Evolutionary conservation across 495 filamentous ascomycete genomes (phyloP), one percentile per base, ranked within the genome.

Genomic region (Xylaria intraflava): DNA sequence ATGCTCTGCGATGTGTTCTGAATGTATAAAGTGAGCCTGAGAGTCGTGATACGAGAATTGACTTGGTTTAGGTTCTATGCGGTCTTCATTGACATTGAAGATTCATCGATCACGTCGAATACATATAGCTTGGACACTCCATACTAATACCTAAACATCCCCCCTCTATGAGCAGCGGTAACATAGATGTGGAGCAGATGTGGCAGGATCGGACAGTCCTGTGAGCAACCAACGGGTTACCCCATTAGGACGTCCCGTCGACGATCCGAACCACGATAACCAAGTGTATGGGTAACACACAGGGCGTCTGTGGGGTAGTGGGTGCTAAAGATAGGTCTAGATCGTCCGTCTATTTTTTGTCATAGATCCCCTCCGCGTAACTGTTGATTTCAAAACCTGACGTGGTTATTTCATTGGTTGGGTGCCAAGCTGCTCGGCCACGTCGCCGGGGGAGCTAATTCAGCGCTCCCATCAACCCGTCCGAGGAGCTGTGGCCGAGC

Each of bases 241-340:
- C 49, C 3, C 7, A 43, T 51, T 51, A n/a, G 49, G 49, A 2
- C 14, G 43, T 51, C 19, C 47, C 38, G 49, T 16, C 23, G 38
- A 17, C 49, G 49, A 51, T 51, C 49, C 33, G 31, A 17, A 23
- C 47, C 30, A 6, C 30, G 35, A 42, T 38, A 41, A 33, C 19
- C 33, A 42, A 38, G 31, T 30, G 49, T 38, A 36, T 26, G 36
- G 43, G 30, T 29, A 29, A 36, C 35, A 19, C 30, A 24, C 30
- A 17, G 12, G 8, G 27, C 40, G 33, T 40, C 40, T 49, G 47
- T 40, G 47, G 47, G 47, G 47, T 39, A 49, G 47, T 51, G 49
- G 38, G 23, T 38, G 24, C 26, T 10, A 30, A 26, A 17, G 36
- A 43, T 7, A 51, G 16, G 49, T 43, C 49, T 38, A 51, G 49